These are phyloP conservation scores for Bruguiera sexangula DNA, from an alignment of 345 rosid species.

Conservation along the genomic window DNA sequence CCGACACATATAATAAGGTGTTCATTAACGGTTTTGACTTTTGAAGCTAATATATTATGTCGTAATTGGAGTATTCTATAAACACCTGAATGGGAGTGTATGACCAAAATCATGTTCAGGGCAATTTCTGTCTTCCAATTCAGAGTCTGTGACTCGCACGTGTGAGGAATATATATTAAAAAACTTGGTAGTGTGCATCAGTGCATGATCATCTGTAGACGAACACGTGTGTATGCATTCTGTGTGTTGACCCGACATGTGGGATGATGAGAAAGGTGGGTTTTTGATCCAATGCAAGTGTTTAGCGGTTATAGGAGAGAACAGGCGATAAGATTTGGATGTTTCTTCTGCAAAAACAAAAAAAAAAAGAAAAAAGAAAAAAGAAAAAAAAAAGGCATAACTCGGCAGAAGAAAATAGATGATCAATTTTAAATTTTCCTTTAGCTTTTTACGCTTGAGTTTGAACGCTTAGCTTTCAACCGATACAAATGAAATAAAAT, in stretches of 20 bases:
- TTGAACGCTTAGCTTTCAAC: too few relatives aligned
- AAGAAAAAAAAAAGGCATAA: not conserved
- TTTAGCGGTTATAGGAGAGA: not conserved
- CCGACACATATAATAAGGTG: not conserved
- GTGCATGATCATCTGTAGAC: constrained; percentile 19
- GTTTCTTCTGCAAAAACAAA: constrained; percentile 9
- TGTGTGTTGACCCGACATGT: constrained; percentile 26
- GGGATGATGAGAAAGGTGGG: constrained; percentile 24
- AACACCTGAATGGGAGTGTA: not conserved
- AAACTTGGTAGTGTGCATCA: constrained; percentile 10
- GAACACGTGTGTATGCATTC: constrained; percentile 30
- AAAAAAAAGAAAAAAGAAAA: not conserved
- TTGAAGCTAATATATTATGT: not conserved
- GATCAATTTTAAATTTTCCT: not conserved
- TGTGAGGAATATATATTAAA: constrained; percentile 23
- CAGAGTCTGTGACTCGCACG: constrained; percentile 22
- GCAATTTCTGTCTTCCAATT: constrained; percentile 10
- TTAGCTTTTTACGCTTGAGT: not conserved
- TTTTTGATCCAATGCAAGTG: not conserved
- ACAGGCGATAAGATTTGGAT: constrained; percentile 20
- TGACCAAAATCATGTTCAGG: not conserved
- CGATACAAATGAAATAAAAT: too few relatives aligned
- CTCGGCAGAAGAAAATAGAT: constrained; percentile 23
- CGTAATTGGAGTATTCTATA: not conserved
- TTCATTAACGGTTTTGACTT: not conserved